phyloP scores from a whole-genome alignment of 31 red algal species.

The Odonthalia washingtoniensis region DNA sequence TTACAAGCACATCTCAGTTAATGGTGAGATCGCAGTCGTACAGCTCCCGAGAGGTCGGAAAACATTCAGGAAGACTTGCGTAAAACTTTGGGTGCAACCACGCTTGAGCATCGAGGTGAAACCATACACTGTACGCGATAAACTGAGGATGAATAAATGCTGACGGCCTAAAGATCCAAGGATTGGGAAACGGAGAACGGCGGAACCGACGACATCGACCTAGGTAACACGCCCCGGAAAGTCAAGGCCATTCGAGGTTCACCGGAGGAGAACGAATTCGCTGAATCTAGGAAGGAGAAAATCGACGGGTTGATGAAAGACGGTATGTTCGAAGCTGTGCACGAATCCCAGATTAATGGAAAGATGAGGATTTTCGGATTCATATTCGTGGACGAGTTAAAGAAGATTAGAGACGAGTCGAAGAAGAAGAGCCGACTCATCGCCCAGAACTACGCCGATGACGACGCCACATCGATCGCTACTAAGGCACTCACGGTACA shows the following conservation, averaged over 20 bases:
- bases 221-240: too few species aligned
- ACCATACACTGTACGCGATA: too few species aligned
- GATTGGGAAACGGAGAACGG: too few species aligned
- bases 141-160: too few species aligned
- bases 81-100: background rate
- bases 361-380: background rate
- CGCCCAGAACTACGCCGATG: slow-evolving; percentile 10
- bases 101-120: too few species aligned
- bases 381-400: background rate
- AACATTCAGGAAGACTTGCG: background rate
- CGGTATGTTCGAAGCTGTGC: background rate
- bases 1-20: background rate
- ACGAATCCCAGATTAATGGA: background rate
- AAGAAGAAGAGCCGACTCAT: background rate
- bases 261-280: too few species aligned
- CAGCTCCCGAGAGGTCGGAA: background rate
- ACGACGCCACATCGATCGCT: background rate
- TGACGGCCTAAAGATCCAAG: too few species aligned
- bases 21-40: background rate
- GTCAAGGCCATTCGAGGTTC: too few species aligned
- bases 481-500: slow-evolving; percentile 1
- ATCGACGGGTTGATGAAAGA: background rate
- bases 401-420: background rate
- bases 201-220: too few species aligned
- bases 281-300: background rate